A percentile compares a stretch with the other conserved stretches of the same genome.
Conservation (phyloP, 1,284 basidiomycete genomes). For the Austroboletus olivaceoglutinosus region DNA sequence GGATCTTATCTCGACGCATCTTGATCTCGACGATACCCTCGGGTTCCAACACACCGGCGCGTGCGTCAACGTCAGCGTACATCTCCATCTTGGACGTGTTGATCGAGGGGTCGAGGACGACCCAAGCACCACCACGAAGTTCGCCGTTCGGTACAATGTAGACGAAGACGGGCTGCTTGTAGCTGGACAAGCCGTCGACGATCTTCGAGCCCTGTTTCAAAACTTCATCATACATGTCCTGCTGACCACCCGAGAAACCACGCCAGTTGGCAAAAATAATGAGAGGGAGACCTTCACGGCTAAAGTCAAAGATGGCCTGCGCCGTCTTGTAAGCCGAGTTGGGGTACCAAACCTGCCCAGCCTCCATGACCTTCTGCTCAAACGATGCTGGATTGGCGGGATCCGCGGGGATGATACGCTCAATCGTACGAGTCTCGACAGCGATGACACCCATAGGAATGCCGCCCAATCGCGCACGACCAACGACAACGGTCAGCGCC, state of each 20-base stretch:
- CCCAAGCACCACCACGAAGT: conserved; percentile 98
- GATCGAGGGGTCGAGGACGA: conserved; percentile 97
- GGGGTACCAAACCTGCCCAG: conserved; percentile 99
- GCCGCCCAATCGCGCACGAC: conserved; percentile 93
- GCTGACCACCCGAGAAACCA: conserved; percentile 99
- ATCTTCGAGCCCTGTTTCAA: conserved; percentile 96
- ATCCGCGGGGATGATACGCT: conserved; percentile 95
- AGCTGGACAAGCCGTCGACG: conserved; percentile 95
- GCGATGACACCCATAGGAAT: conserved; percentile 98
- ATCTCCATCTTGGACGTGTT: conserved; percentile 98
- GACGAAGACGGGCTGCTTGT: conserved; percentile 98
- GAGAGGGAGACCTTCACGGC: conserved; percentile 93
- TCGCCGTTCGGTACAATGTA: conserved; percentile 99
- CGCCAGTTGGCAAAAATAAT: conserved; percentile 99
- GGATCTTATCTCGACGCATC: conserved; percentile 88
- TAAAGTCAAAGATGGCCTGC: conserved; percentile 98
- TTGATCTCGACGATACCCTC: conserved; percentile 97
- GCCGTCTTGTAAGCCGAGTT: conserved; percentile 99
- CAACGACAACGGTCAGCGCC: conserved; percentile 98
- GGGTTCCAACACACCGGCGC: conserved; percentile 96
- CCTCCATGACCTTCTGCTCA: conserved; percentile 98
- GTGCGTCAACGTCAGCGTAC: conserved; percentile 95
- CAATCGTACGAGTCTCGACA: conserved; percentile 96
- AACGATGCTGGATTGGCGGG: conserved; percentile 98
- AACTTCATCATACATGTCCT: conserved; percentile 97